Evolutionary conservation across 169 alveolate species (phyloP).

Genomic region (Plasmodium falciparum): DNA sequence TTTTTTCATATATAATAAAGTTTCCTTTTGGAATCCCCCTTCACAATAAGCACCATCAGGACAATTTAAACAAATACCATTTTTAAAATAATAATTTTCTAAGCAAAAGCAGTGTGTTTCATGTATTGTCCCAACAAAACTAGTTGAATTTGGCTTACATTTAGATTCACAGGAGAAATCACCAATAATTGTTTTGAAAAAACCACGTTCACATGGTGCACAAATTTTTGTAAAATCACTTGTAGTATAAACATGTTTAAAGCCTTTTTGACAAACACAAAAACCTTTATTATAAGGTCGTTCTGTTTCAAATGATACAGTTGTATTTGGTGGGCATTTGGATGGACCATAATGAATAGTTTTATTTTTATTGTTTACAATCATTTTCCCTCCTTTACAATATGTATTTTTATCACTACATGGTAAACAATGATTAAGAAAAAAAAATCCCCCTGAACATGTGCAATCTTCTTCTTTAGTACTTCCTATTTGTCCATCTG

Average conservation of each 20-base stretch:
- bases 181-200: slow-evolving; percentile 80
- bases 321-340: slow-evolving; percentile 86
- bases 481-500: slow-evolving; percentile 78
- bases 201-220: slow-evolving; percentile 81
- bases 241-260: slow-evolving; percentile 55
- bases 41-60: slow-evolving; percentile 83
- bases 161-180: slow-evolving; percentile 80
- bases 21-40: slow-evolving; percentile 80
- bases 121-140: slow-evolving; percentile 78
- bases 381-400: slow-evolving; percentile 89
- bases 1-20: slow-evolving; percentile 51
- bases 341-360: slow-evolving; percentile 82
- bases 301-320: slow-evolving; percentile 87
- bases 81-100: slow-evolving; percentile 79
- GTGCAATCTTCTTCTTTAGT: slow-evolving; percentile 81
- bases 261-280: slow-evolving; percentile 73
- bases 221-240: slow-evolving; percentile 74
- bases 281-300: slow-evolving; percentile 77
- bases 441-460: slow-evolving; percentile 82
- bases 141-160: slow-evolving; percentile 79
- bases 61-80: slow-evolving; percentile 79
- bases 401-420: slow-evolving; percentile 82
- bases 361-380: slow-evolving; percentile 57
- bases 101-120: slow-evolving; percentile 83
- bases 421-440: slow-evolving; percentile 81